Evolutionary conservation across 2,329 filamentous ascomycete genomes (phyloP), one percentile per base, ranked within the genome.

Genomic region (Kalmusia sp.): DNA sequence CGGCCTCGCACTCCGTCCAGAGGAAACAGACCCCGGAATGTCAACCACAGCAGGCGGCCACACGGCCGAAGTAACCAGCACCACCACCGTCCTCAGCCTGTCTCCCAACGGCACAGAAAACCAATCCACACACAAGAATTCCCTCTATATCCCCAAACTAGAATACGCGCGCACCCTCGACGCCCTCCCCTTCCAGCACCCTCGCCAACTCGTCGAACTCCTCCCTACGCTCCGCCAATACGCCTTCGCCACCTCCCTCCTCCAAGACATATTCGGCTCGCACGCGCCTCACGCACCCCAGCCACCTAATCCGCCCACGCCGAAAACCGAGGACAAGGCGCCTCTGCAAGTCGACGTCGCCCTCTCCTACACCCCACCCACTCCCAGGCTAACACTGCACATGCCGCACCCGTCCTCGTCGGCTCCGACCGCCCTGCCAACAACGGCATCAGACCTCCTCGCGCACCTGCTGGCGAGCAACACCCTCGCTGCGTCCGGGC

Each of bases 141-240:
- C 82, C 0, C 79, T 95, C 1, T 86, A 85, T 58, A 84, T 92
- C 15, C 85, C 89, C 49, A 91, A 91, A 70, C 84, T 86, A 2
- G 89, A 92, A 7, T 91, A 88, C 61, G 88, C 87, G 0, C 83
- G 87, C 51, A 79, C 81, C 3, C 72, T 96, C 7, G 83, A 82
- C 1, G 85, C 88, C 50, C 79, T 95, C 27, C 86, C 90, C 0
- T 93, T 96, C 66, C 85, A 86, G 2, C 91, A 96, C 65, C 91
- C 91, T 0, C 84, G 86, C 44, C 90, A 96, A 67, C 77, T 96
- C 3, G 77, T 93, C 6, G 82, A 84, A 48, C 85, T 93, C 67
- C 79, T 96, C n/a, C 90, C 91, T 0, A 61, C 61, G 3, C 58
- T 95, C 14, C 82, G 91, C 12, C 91, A 95, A 69, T 95, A 91